phyloP scores from a whole-genome alignment of 2,329 filamentous ascomycete genomes.

The Colletotrichum coccodes region DNA sequence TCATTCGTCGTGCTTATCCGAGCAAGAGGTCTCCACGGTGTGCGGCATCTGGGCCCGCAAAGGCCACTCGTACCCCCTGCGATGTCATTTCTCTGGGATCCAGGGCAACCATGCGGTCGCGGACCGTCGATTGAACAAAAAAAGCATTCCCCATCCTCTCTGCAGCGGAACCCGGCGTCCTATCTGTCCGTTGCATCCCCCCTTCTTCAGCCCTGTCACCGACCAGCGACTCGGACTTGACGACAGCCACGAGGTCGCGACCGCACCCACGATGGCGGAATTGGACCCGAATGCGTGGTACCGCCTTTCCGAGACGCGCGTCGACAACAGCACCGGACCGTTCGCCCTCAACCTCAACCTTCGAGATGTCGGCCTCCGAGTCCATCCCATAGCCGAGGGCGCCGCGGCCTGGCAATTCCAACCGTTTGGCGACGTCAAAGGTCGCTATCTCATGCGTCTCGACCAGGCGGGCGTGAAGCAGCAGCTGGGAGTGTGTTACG shows the following conservation, averaged over 20 bases:
- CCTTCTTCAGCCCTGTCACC: conserved; percentile 18
- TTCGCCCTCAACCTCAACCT: conserved; percentile 37
- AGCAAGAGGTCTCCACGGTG: conserved; percentile 6
- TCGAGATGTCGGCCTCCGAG: conserved; percentile 36
- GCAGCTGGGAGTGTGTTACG: conserved; percentile 44
- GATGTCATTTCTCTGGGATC: conserved; percentile 27
- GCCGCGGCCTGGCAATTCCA: conserved; percentile 43
- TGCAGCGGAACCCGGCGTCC: conserved; percentile 25
- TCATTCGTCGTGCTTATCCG: conserved; percentile 11
- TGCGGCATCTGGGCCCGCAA: conserved; percentile 8
- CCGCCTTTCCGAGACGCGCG: conserved; percentile 45
- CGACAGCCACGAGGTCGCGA: conserved; percentile 7
- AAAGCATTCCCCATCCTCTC: conserved; percentile 24
- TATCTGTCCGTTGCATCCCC: conserved; percentile 6
- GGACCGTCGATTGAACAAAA: conserved; percentile 23
- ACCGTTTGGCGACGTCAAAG: conserved; percentile 38
- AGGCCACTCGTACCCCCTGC: conserved; percentile 13
- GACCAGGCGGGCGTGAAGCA: conserved; percentile 39
- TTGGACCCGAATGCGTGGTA: conserved; percentile 49
- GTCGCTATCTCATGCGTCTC: conserved; percentile 45
- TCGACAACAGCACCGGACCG: conserved; percentile 39
- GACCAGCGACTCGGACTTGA: not conserved
- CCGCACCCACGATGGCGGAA: conserved; percentile 21
- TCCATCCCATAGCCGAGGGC: conserved; percentile 32
- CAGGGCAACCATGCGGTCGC: conserved; percentile 14